These are phyloP conservation scores for Torulaspora gathmanii DNA, from an alignment of 805 yeast genomes.

Conservation along the genomic window DNA sequence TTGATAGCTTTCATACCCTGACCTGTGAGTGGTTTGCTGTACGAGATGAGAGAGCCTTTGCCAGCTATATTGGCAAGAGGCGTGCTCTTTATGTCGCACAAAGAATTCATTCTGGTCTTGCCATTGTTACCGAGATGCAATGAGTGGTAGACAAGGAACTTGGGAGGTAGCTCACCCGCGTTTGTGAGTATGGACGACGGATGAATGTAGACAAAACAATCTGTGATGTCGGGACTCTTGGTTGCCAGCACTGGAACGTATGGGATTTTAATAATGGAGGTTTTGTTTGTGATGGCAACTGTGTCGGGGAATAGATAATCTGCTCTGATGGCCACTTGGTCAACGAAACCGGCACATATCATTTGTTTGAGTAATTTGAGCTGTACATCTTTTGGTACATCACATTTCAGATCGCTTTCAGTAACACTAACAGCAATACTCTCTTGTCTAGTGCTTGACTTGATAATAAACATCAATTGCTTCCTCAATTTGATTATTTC, in stretches of 20 bases:
- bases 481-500: conserved; percentile 77
- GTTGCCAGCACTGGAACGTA: conserved; percentile 51
- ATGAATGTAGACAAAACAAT: conserved; percentile 66
- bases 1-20: conserved; percentile 81
- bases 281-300: conserved; percentile 51
- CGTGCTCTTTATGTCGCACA: conserved; percentile 69
- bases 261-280: conserved; percentile 57
- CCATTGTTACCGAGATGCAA: conserved; percentile 53
- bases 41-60: conserved; percentile 64
- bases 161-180: conserved; percentile 60
- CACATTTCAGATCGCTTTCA: conserved; percentile 47
- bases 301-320: conserved; percentile 64
- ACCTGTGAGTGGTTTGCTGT: conserved; percentile 81
- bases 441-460: conserved; percentile 57
- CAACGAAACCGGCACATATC: conserved; percentile 87
- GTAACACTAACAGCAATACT: conserved; percentile 47
- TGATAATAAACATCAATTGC: conserved; percentile 74
- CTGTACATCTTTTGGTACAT: conserved; percentile 65
- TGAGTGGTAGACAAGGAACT: conserved; percentile 67
- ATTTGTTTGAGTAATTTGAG: conserved; percentile 81
- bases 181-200: conserved; percentile 63
- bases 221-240: conserved; percentile 41
- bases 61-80: conserved; percentile 77
- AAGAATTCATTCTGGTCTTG: conserved; percentile 60
- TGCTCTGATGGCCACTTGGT: conserved; percentile 81